These are phyloP conservation scores for Fusarium secorum DNA, from an alignment of 2,329 filamentous ascomycete genomes.

Conservation along the genomic window DNA sequence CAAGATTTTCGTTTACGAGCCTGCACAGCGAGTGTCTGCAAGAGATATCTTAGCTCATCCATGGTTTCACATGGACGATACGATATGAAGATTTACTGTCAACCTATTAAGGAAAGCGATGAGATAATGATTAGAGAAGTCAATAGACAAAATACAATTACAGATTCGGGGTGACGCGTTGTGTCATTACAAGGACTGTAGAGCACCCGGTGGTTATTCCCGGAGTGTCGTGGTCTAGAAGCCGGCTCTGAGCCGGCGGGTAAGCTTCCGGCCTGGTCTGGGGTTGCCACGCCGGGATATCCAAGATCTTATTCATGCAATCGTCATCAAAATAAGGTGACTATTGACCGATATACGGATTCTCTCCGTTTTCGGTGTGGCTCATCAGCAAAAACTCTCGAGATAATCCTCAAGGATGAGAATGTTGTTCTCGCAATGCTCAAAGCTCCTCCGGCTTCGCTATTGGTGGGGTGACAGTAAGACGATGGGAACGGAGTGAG, in stretches of 20 bases:
- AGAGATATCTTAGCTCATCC: slow-evolving; percentile 10
- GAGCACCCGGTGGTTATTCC: background rate
- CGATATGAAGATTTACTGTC: accelerated
- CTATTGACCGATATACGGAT: slow-evolving; percentile 1
- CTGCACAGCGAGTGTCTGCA: background rate
- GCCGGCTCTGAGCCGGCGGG: slow-evolving; percentile 18
- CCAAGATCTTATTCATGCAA: background rate
- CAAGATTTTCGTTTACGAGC: slow-evolving; percentile 22
- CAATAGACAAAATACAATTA: background rate
- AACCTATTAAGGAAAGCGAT: accelerated
- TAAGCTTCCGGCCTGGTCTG: slow-evolving; percentile 7
- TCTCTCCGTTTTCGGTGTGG: slow-evolving; percentile 5
- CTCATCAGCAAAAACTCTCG: background rate
- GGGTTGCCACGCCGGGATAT: background rate
- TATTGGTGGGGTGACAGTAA: slow-evolving; percentile 32
- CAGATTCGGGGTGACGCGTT: background rate
- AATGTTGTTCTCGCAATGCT: background rate
- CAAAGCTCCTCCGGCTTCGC: slow-evolving; percentile 29
- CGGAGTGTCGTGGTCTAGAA: background rate
- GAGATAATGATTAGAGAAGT: background rate
- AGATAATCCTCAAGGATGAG: background rate
- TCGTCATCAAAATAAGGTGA: background rate
- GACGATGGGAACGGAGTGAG: background rate
- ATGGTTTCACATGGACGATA: slow-evolving; percentile 3
- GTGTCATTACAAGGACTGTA: accelerated